phyloP scores from a whole-genome alignment of 2,329 filamentous ascomycete genomes.

The Alternaria longipes region DNA sequence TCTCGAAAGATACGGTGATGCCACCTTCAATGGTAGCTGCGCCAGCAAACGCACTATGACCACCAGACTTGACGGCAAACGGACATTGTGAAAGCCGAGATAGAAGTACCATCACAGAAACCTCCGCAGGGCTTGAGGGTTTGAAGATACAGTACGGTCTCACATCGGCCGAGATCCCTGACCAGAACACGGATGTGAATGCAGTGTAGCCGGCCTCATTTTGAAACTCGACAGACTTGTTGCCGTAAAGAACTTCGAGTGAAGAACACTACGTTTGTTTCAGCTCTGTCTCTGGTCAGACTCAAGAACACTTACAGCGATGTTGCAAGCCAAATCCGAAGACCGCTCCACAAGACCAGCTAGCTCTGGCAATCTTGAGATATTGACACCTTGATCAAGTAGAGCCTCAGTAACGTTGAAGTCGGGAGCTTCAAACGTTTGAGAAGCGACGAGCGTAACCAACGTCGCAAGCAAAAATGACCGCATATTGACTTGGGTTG shows the following conservation, averaged over 20 bases:
- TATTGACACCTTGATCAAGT: slow-evolving; percentile 20
- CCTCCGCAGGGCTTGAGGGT: slow-evolving; percentile 19
- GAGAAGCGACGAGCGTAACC: not conserved
- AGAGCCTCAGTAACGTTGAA: slow-evolving; percentile 28
- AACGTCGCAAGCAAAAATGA: not conserved
- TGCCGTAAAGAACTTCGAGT: slow-evolving; percentile 30
- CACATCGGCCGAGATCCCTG: slow-evolving; percentile 26
- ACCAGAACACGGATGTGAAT: slow-evolving; percentile 33
- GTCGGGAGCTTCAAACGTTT: slow-evolving; percentile 12
- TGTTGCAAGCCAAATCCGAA: slow-evolving; percentile 12
- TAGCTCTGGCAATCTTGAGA: slow-evolving; percentile 18
- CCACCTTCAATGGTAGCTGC: slow-evolving; percentile 54
- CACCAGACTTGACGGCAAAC: slow-evolving; percentile 57
- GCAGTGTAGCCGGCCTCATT: slow-evolving; percentile 16
- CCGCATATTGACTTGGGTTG: not conserved
- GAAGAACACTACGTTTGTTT: slow-evolving; percentile 20
- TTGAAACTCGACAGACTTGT: slow-evolving; percentile 13
- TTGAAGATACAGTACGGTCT: slow-evolving; percentile 38
- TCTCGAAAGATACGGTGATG: slow-evolving; percentile 54
- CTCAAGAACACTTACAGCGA: slow-evolving; percentile 20
- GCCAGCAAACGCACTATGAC: slow-evolving; percentile 52
- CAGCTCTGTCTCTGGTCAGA: not conserved
- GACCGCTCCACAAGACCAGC: slow-evolving; percentile 1
- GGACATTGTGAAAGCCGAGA: slow-evolving; percentile 31
- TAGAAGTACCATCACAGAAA: slow-evolving; percentile 23